A percentile compares a stretch with the other conserved stretches of the same genome.
phyloP scores from a whole-genome alignment of 2,329 filamentous ascomycete genomes.

The Ilyonectria mors-panacis region DNA sequence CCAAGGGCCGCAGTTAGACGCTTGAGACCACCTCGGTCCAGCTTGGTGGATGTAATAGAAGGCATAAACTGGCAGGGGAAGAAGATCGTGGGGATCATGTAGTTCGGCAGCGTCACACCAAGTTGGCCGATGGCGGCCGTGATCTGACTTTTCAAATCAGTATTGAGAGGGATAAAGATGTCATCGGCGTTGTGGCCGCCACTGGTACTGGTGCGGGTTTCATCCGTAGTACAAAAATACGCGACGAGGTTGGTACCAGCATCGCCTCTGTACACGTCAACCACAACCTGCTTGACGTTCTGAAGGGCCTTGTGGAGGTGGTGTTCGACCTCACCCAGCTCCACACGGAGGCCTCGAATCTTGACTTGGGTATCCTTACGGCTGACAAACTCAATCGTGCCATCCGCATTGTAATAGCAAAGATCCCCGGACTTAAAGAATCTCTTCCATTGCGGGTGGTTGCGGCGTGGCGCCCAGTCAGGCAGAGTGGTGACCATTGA shows the following conservation, averaged over 20 bases:
- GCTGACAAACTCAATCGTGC: conserved; percentile 59
- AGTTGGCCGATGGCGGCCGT: conserved; percentile 5
- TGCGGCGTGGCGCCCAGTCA: conserved; percentile 36
- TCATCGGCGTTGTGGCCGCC: not conserved
- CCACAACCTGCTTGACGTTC: not conserved
- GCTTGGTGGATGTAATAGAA: conserved; percentile 33
- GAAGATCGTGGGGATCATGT: conserved; percentile 40
- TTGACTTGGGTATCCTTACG: conserved; percentile 71
- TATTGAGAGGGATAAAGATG: not conserved
- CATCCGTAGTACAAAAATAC: not conserved
- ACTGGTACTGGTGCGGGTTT: not conserved
- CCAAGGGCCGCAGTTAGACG: conserved; percentile 19
- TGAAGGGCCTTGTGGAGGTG: conserved; percentile 10
- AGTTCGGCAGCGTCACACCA: conserved; percentile 22
- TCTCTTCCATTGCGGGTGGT: conserved; percentile 13
- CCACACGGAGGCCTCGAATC: conserved; percentile 68
- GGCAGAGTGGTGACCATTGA: conserved; percentile 50
- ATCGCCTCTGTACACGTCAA: conserved; percentile 11
- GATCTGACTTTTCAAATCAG: conserved; percentile 2
- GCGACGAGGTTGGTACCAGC: not conserved
- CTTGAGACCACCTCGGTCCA: conserved; percentile 31
- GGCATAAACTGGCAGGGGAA: conserved; percentile 34
- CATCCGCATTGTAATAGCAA: conserved; percentile 49
- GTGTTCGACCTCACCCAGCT: conserved; percentile 50
- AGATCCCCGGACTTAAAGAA: conserved; percentile 47